These are phyloP conservation scores for Dendrocalamus latiflorus DNA, from an alignment of 202 grass and related monocot genomes.

Conservation along the genomic window DNA sequence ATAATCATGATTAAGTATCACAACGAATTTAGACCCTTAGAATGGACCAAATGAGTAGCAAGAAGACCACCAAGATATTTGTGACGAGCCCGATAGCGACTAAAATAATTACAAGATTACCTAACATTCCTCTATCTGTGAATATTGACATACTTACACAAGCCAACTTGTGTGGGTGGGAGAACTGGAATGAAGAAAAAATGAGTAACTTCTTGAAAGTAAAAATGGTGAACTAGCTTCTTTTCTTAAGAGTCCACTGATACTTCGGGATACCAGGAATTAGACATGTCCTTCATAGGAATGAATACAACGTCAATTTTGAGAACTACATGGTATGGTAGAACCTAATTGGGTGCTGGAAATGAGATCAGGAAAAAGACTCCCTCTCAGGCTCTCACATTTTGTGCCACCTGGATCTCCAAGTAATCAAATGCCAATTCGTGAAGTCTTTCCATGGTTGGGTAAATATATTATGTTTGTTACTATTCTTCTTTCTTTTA, in stretches of 20 bases:
- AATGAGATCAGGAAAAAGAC: background rate
- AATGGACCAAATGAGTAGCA: background rate
- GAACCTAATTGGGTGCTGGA: background rate
- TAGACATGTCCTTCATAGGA: background rate
- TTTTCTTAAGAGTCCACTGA: background rate
- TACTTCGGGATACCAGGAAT: background rate
- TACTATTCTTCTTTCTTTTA: background rate
- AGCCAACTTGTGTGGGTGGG: background rate
- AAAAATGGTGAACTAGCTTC: background rate
- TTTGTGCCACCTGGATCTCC: background rate
- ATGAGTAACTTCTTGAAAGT: background rate
- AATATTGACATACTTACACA: constrained; percentile 3
- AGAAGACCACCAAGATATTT: no score
- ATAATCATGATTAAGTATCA: constrained; percentile 7
- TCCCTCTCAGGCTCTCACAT: background rate
- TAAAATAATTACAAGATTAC: background rate
- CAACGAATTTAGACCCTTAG: background rate
- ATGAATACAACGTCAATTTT: background rate
- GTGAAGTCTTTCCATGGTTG: background rate
- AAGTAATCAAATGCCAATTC: background rate
- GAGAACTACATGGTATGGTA: background rate
- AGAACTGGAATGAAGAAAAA: background rate
- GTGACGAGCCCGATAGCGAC: no score
- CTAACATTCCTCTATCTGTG: background rate
- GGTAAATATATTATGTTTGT: background rate